Evolutionary conservation across 345 rosid species (phyloP), one percentile per base, ranked within the genome.

Genomic region (Euphorbia peplus): DNA sequence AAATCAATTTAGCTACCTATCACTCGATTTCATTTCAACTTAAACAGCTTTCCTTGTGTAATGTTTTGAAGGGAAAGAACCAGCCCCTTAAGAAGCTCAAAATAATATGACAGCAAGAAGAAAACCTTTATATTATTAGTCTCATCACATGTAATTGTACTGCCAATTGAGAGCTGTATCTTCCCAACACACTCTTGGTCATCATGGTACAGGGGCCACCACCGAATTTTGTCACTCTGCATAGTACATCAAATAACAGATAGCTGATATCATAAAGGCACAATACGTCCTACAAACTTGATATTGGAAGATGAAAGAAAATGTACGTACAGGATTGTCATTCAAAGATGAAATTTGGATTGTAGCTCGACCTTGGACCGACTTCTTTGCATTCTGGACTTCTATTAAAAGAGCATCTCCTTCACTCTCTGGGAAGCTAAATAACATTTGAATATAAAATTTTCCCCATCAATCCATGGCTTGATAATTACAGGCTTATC

Each of bases 141-240:
- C 81, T 95, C 95, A 47, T 84, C 90, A 16, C 79, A 78, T 54
- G 91, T 80, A 63, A 81, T 76, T 22, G 90, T 85, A 68, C 87
- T 86, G 60, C 91, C 89, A 73, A 86, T 74, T 26, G 75, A 89
- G 73, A 95, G 91, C 80, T 91, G 97, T 81, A 93, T 84, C 84
- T 95, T 95, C 72, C 99, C 97, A 29, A 91, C 88, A 83, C 97
- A 95, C 83, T 89, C 97, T 82, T 90, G 87, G 82, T 86, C 97
- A 70, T 86, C 96, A 61, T 83, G 96, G 80, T 80, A 80, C 71
- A 91, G 78, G 35, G 96, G 90, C 95, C 97, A 95, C 99, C 97
- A 95, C 58, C 83, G 77, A 52, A 88, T 67, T 77, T 85, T 88
- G 50, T 95, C 96, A 77, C 83, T 82, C 99, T 91, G 86, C 75